Conservation (phyloP, 306 rosid species). For the Vigna hirtella region DNA sequence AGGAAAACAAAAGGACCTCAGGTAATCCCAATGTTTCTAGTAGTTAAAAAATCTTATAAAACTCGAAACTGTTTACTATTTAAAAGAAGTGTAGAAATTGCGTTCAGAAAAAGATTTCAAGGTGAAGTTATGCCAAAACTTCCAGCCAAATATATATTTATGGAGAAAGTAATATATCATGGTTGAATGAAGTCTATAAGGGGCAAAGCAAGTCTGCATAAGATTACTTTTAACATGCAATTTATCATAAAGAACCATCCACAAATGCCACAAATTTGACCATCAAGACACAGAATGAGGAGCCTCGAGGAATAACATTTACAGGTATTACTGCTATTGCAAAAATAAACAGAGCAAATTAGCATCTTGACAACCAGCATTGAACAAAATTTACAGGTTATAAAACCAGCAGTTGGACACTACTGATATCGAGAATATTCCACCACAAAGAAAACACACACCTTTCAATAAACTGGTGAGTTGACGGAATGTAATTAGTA, state of each 20-base stretch:
- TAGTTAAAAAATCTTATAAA: background rate
- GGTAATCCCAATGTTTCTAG: background rate
- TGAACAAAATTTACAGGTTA: slow-evolving; percentile 3
- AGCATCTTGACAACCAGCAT: slow-evolving; percentile 1
- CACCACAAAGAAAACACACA: background rate
- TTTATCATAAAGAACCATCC: background rate
- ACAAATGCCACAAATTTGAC: background rate
- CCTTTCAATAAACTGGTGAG: background rate
- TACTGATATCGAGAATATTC: background rate
- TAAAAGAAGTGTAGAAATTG: background rate
- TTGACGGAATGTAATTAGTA: slow-evolving; percentile 12
- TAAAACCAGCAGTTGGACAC: background rate
- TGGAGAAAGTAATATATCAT: background rate
- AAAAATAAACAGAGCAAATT: slow-evolving; percentile 12
- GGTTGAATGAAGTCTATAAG: background rate
- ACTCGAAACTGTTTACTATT: background rate
- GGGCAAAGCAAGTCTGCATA: background rate
- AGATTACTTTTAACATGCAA: background rate
- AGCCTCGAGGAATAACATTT: slow-evolving; percentile 5
- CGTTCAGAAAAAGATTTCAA: background rate
- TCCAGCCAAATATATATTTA: background rate
- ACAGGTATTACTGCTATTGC: background rate
- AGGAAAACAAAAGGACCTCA: background rate
- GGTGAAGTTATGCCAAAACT: background rate
- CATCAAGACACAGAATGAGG: background rate